Conservation (phyloP, 139 green algal genomes). For the Chlorella sp. region DNA sequence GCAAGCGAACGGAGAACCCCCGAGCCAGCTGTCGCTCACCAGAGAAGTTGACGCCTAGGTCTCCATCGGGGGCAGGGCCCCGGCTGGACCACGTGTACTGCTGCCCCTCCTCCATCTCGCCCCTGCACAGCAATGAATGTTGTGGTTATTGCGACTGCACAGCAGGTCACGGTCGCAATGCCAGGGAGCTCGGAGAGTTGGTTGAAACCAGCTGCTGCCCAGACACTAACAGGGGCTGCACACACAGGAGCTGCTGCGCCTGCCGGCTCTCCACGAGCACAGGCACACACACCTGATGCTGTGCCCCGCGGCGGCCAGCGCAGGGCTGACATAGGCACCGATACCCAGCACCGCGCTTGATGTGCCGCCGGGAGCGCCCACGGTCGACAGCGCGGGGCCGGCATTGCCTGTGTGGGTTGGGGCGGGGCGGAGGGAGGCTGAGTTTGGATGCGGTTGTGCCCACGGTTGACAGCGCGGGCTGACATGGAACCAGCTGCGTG, state of each 20-base stretch:
- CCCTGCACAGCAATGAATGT: conserved; percentile 15
- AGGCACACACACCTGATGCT: conserved; percentile 26
- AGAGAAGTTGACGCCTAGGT: conserved; percentile 79
- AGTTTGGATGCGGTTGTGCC: not conserved
- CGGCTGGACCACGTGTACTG: conserved; percentile 87
- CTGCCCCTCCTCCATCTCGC: conserved; percentile 46
- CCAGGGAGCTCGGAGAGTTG: not conserved
- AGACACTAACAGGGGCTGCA: not conserved
- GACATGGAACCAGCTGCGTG: not conserved
- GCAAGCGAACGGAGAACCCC: no score
- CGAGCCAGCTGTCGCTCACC: no score
- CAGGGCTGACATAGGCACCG: conserved; percentile 84
- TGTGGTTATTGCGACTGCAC: no score
- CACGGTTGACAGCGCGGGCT: not conserved
- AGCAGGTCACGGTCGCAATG: not conserved
- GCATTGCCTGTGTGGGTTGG: conserved; percentile 63
- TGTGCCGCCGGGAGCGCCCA: conserved; percentile 88
- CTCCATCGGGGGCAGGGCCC: conserved; percentile 80
- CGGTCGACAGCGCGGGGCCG: conserved; percentile 86
- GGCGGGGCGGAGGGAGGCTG: not conserved
- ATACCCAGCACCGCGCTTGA: conserved; percentile 74
- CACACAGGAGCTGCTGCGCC: conserved; percentile 54
- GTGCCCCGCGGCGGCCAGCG: conserved; percentile 83
- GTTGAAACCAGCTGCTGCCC: not conserved
- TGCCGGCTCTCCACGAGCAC: no score